Base-by-base conservation (phyloP, 1,284 basidiomycete genomes). In the Cryptococcus maquisensis region DNA sequence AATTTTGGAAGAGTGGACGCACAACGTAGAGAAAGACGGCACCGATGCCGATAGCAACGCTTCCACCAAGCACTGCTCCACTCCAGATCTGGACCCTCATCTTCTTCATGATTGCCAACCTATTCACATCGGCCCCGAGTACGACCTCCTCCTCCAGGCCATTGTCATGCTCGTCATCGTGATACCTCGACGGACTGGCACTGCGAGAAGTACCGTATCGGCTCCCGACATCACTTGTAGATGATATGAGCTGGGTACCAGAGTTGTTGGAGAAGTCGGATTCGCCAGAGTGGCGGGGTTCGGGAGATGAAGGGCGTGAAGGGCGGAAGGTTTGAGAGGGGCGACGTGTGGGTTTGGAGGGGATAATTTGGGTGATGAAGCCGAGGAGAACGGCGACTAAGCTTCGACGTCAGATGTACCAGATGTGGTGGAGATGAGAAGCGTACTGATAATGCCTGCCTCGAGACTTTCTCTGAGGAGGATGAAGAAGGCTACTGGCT, bases 401-500 rank as follows among this genome's bases (percentile, higher is more conserved):
- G 3, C 26, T 9, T 13, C 3, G 26, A 32, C 43, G 39, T 18
- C 38, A 36, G 40, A 12, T 42, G 15, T 18, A 18, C 20, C 40
- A 12, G 1, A 13, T 20, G n/a, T 12, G 16, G 35, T 13, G 21
- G 26, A 16, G 32, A 10, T 5, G 23, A 35, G 36, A 5, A 16
- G 63, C 69, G 44, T 41, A 76, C 93, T 78, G 80, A 94, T 90
- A 77, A 94, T 87, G 49, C 84, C 85, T 8, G 89, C 88, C 78
- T 95, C 90, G 61, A 95, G 81, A 2, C 88, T 86, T 80, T 95
- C 90, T 61, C 91, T 83, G 65, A 93, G 88, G 68, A 90, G 83
- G 73, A 92, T 90, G 81, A 93, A 89, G 78, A 89, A 91, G 26
- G 69, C 68, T 18, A 68, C 69, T 12, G 65, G 65, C 69, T 72